phyloP scores from a whole-genome alignment of 2,329 filamentous ascomycete species.

The Pseudogymnoascus sp. region DNA sequence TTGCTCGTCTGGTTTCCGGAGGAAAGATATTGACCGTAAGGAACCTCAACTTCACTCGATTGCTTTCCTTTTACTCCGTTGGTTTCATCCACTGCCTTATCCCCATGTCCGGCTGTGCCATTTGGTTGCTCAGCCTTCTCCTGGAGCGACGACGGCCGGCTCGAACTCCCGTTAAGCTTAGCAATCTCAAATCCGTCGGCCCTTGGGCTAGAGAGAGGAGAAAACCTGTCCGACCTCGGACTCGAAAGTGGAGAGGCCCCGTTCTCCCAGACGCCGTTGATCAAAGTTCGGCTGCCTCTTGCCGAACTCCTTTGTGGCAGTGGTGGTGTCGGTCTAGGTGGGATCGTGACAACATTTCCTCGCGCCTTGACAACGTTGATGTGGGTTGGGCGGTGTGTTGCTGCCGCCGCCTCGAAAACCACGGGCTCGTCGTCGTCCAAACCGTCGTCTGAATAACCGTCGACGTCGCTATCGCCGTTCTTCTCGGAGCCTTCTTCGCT shows the following conservation, averaged over 20 bases:
- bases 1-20: background rate
- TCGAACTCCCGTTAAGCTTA: background rate
- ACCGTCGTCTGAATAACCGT: constrained; percentile 43
- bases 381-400: constrained; percentile 43
- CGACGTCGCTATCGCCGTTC: constrained; percentile 41
- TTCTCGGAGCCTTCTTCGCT: constrained; percentile 32
- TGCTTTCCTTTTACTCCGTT: background rate
- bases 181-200: constrained; percentile 2
- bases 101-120: background rate
- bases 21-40: background rate
- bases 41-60: background rate
- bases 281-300: constrained; percentile 19
- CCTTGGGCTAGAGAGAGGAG: constrained; percentile 8
- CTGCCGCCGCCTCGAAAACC: constrained; percentile 59
- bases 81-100: background rate
- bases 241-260: background rate
- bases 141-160: background rate
- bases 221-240: constrained; percentile 10
- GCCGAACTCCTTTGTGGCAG: constrained; percentile 70
- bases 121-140: background rate
- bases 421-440: constrained; percentile 54
- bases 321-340: constrained; percentile 68
- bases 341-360: constrained; percentile 76
- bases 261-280: constrained; percentile 21
- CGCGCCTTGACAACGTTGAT: constrained; percentile 42